Percentiles rank a stretch among this genome's conserved stretches.
Conservation (phyloP, 2,329 filamentous ascomycete species). For the Cordyceps cateniannulata region DNA sequence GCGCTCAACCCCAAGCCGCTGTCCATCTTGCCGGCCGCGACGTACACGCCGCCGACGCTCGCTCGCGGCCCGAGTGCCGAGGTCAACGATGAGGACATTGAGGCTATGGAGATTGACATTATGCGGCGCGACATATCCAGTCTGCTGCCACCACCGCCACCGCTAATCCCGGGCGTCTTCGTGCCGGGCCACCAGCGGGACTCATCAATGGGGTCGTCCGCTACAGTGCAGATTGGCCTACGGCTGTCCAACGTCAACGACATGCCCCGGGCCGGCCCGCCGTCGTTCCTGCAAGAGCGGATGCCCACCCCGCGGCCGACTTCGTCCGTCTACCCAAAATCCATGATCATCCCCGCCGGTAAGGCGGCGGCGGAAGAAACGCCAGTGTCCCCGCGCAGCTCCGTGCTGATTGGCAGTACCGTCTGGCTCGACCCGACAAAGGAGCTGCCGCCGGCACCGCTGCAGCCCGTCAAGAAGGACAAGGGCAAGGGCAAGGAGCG, state of each 20-base stretch:
- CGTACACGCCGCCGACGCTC: constrained; percentile 31
- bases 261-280: constrained; percentile 28
- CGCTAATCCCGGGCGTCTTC: not conserved
- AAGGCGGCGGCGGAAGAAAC: not conserved
- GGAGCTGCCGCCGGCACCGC: constrained; percentile 7
- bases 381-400: not conserved
- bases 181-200: constrained; percentile 40
- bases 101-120: not conserved
- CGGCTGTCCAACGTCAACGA: constrained; percentile 56
- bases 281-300: constrained; percentile 11
- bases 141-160: constrained; percentile 31
- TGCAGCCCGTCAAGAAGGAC: not conserved
- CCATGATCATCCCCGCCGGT: not conserved
- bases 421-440: constrained; percentile 8
- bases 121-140: constrained; percentile 11
- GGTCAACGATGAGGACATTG: not conserved
- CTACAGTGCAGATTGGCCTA: constrained; percentile 66
- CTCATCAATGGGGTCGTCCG: constrained; percentile 57
- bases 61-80: not conserved
- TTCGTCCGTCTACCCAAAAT: constrained; percentile 10
- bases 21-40: constrained; percentile 40
- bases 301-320: constrained; percentile 5
- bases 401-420: not conserved
- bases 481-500: constrained; percentile 17
- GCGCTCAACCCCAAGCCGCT: constrained; percentile 21